Base-by-base conservation (phyloP, 2,329 filamentous ascomycete species). In the Metarhizium sp. region DNA sequence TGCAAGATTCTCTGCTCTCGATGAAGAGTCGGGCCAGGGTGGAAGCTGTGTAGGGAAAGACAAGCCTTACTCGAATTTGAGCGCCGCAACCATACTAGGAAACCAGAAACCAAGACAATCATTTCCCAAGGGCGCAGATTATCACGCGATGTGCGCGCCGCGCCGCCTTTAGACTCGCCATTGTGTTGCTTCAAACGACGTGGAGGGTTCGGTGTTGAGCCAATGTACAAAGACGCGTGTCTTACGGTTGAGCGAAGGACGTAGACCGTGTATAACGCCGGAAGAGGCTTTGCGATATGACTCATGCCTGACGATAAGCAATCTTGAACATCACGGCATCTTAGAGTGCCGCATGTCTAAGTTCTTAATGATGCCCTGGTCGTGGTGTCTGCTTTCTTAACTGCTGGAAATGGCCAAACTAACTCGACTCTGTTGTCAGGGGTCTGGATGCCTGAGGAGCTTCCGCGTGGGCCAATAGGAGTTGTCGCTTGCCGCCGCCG, bases 221-320 rank as follows among this genome's bases (percentile, higher is more conserved):
- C 94, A 54, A 97, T 87, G 70, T 99, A 99, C 32, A 92, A 78
- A 2, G 80, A 83, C 32, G 80, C 78, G 66, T 84, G 84, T 49
- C 82, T 80, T 10, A 91, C 79, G 0, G 86, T 91, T 0, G 92
- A 96, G 20, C 92, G 87, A 40, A 97, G 81, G 16, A 97, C 81
- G 69, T 99, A 97, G 67, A 94, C 95, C 62, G 89, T 90, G 67
- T 97, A 97, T 60, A 96, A 86, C 1, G 92, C 86, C 10, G 92
- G 92, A 25, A 97, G 90, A 0, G 78, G 84, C 62, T 77, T 81
- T 25, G 69, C 59, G 50, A 73, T 62, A 40, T 69, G 66, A 13
- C 72, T 61, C 74, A 79, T 79, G 59, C 60, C 63, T 61, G 51
- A 25, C 38, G 51, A 46, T 29, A 30, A 30, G 18, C 51, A 40